Evolutionary conservation across 108 stramenopile species (phyloP).

Genomic region (Skeletonema menzelii): DNA sequence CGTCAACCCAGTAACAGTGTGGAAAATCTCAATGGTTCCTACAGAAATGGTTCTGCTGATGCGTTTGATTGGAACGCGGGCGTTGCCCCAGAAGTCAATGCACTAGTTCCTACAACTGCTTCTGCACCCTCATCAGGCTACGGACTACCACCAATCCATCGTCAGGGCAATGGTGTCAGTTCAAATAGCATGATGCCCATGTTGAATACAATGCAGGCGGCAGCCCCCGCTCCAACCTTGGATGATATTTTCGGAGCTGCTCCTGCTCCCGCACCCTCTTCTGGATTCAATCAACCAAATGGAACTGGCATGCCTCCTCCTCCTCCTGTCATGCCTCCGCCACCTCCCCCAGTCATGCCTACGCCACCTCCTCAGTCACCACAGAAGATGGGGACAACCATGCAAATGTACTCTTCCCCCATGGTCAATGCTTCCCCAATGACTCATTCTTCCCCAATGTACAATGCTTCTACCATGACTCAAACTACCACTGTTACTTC

Average conservation of each 20-base stretch:
- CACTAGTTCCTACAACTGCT: background rate
- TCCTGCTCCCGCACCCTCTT: background rate
- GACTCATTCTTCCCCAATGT: background rate
- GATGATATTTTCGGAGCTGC: conserved; percentile 33
- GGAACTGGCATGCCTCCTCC: conserved; percentile 44
- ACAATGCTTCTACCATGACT: background rate
- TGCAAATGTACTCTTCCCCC: conserved; percentile 27
- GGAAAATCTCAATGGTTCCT: background rate
- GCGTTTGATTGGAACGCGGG: background rate
- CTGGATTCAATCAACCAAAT: background rate
- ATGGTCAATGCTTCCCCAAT: background rate
- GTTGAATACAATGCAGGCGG: conserved; percentile 19
- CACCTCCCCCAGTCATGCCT: conserved; percentile 44
- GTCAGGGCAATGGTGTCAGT: background rate
- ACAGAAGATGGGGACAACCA: conserved; percentile 3
- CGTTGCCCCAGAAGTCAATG: background rate
- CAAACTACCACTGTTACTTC: background rate
- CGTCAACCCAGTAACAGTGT: conserved; percentile 2
- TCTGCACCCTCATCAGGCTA: conserved; percentile 15
- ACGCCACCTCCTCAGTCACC: conserved; percentile 26
- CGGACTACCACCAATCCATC: conserved; percentile 8
- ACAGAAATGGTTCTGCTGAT: conserved; percentile 23
- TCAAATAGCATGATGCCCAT: conserved; percentile 17
- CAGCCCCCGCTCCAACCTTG: conserved; percentile 40
- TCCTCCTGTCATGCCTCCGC: conserved; percentile 43